A percentile compares a stretch with the other conserved stretches of the same genome.
These are phyloP conservation scores for Iberis pinnata DNA, from an alignment of 345 rosid species.

Conservation along the genomic window DNA sequence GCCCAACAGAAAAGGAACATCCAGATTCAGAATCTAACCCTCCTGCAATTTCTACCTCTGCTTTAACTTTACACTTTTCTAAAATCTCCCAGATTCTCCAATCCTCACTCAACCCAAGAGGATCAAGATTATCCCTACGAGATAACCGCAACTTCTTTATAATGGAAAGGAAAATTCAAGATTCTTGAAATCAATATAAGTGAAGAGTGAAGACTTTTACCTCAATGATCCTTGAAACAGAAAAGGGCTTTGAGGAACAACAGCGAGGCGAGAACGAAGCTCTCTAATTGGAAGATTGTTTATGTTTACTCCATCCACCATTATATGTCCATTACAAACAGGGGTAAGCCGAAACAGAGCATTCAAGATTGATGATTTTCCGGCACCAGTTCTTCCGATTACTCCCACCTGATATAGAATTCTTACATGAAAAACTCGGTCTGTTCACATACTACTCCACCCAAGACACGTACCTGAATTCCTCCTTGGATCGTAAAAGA, in stretches of 20 bases:
- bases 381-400: slow-evolving; percentile 93
- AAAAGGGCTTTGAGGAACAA: slow-evolving; percentile 93
- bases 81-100: slow-evolving; percentile 55
- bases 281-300: slow-evolving; percentile 59
- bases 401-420: slow-evolving; percentile 56
- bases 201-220: slow-evolving; percentile 33
- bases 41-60: slow-evolving; percentile 68
- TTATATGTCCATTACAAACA: slow-evolving; percentile 50
- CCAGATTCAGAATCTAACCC: slow-evolving; percentile 74
- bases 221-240: slow-evolving; percentile 80
- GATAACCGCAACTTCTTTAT: not conserved
- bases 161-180: too few relatives aligned
- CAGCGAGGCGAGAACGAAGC: slow-evolving; percentile 61
- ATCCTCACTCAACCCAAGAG: slow-evolving; percentile 46
- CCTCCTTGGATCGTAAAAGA: slow-evolving; percentile 62
- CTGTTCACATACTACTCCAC: not conserved
- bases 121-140: slow-evolving; percentile 81
- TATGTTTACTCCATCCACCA: slow-evolving; percentile 69
- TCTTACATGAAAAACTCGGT: slow-evolving; percentile 7
- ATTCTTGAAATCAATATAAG: not conserved
- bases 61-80: slow-evolving; percentile 74
- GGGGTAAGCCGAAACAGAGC: slow-evolving; percentile 76
- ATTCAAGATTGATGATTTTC: slow-evolving; percentile 84
- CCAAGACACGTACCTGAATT: slow-evolving; percentile 44
- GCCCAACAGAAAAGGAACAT: slow-evolving; percentile 71